A percentile compares a stretch with the other conserved stretches of the same genome.
Evolutionary conservation across 371 early-diverging fungal species (phyloP).

Genomic region (Entomophthora muscae): DNA sequence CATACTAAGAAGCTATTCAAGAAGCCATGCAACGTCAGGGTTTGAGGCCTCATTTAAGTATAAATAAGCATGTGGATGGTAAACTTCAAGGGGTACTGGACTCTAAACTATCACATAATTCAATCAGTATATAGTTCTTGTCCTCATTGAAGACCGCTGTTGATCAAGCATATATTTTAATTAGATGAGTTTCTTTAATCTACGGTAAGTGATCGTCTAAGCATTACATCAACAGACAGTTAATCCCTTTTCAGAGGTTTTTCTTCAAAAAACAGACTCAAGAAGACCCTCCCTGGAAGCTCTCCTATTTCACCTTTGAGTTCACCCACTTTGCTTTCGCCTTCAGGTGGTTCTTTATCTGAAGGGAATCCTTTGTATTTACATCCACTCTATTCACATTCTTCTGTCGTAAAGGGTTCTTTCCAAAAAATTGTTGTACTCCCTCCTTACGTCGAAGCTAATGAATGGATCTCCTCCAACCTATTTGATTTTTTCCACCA

Average conservation of each 20-base stretch:
- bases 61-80: too few relatives aligned
- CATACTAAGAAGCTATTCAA: too few relatives aligned
- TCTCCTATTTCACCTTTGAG: not conserved
- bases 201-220: not conserved
- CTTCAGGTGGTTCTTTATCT: not conserved
- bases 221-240: not conserved
- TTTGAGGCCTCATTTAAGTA: too few relatives aligned
- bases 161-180: too few relatives aligned
- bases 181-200: not conserved
- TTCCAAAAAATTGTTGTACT: slow-evolving; percentile 69
- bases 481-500: slow-evolving; percentile 85
- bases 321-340: not conserved
- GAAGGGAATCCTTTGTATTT: slow-evolving; percentile 40
- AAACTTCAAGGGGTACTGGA: too few relatives aligned
- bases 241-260: not conserved
- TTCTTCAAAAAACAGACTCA: not conserved
- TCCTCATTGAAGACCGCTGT: too few relatives aligned
- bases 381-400: slow-evolving; percentile 46
- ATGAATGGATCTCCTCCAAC: slow-evolving; percentile 88
- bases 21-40: too few relatives aligned
- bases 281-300: not conserved
- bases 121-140: too few relatives aligned
- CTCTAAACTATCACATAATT: too few relatives aligned
- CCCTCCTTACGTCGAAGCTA: slow-evolving; percentile 74
- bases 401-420: slow-evolving; percentile 78